Base-by-base conservation (phyloP, 495 filamentous ascomycete species). In the Aspergillus wentii region DNA sequence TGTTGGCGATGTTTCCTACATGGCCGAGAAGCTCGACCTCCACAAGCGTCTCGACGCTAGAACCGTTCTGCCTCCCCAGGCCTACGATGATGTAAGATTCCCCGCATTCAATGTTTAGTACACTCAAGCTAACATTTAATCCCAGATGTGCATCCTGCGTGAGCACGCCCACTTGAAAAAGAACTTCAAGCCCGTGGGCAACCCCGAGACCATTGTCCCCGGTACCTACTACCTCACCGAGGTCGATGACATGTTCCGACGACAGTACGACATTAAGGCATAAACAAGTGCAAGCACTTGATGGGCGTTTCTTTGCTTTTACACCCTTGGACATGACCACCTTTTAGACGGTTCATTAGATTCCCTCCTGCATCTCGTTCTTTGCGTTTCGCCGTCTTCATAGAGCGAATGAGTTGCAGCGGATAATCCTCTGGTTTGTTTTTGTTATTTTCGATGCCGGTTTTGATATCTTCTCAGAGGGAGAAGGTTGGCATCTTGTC, bases 111-210 rank as follows among this genome's bases (percentile, higher is more conserved):
- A 2, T n/a, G n/a, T 13, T 25, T 16, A 16, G 13, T 10, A 3
- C 17, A 19, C 17, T 35, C 23, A 14, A 38, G 19, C 40, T 44
- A 36, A 34, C 44, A 32, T 44, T 28, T 36, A 8, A 19, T 44
- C n/a, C 5, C 41, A 89, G 82, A 94, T 95, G 83, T 98, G 92
- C 69, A 75, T 85, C 43, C 76, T 97, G 47, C 85, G 92, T 47
- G 86, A 96, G 74, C 79, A 88, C 62, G 94, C 91, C 44, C 92
- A 98, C 66, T 70, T 96, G 52, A 75, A 95, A 74, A 96, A 94
- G 74, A 64, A 82, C 69, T 98, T 85, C 69, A 80, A 71, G 49
- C 92, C 92, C 25, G 45, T 69, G 33, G 92, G 92, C 41, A 80
- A 79, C 30, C 51, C 74, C n/a, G 85, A 88, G 25, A 88, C 80